Conservation (phyloP, 768 basidiomycete species). For the Steccherinum ochraceum region DNA sequence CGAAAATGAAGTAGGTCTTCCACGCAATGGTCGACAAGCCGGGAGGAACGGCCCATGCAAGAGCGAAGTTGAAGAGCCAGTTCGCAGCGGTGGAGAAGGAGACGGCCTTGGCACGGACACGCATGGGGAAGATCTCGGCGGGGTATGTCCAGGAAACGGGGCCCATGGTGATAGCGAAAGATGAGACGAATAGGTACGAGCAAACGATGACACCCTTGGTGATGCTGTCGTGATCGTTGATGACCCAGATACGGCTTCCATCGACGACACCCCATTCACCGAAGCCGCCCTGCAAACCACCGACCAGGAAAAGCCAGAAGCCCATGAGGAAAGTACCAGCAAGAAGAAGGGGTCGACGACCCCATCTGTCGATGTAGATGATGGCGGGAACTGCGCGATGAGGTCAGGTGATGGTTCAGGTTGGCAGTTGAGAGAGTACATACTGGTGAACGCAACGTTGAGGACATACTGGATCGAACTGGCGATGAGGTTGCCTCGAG, state of each 20-base stretch:
- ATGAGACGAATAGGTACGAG: conserved; percentile 73
- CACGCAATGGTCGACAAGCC: conserved; percentile 60
- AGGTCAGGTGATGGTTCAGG: neutral
- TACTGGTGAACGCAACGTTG: conserved; percentile 32
- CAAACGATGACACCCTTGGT: conserved; percentile 73
- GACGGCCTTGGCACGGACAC: conserved; percentile 58
- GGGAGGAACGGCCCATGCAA: conserved; percentile 73
- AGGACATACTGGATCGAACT: conserved; percentile 55
- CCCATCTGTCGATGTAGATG: conserved; percentile 71
- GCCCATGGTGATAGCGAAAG: conserved; percentile 71
- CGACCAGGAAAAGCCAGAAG: conserved; percentile 73
- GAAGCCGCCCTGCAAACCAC: conserved; percentile 63
- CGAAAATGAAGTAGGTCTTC: conserved; percentile 77
- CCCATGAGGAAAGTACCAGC: conserved; percentile 63
- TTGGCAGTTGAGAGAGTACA: conserved; percentile 4
- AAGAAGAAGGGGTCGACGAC: conserved; percentile 71
- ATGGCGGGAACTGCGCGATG: conserved; percentile 33
- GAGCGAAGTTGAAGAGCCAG: conserved; percentile 59
- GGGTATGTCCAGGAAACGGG: conserved; percentile 57
- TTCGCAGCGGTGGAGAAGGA: conserved; percentile 33
- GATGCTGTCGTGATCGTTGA: conserved; percentile 43
- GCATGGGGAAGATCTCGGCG: conserved; percentile 64
- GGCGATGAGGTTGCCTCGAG: conserved; percentile 69
- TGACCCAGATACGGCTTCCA: conserved; percentile 47
- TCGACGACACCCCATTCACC: conserved; percentile 55